A percentile compares a stretch with the other conserved stretches of the same genome.
Evolutionary conservation across 1,284 basidiomycete species (phyloP).

Genomic region (Ganoderma leucocontextum): DNA sequence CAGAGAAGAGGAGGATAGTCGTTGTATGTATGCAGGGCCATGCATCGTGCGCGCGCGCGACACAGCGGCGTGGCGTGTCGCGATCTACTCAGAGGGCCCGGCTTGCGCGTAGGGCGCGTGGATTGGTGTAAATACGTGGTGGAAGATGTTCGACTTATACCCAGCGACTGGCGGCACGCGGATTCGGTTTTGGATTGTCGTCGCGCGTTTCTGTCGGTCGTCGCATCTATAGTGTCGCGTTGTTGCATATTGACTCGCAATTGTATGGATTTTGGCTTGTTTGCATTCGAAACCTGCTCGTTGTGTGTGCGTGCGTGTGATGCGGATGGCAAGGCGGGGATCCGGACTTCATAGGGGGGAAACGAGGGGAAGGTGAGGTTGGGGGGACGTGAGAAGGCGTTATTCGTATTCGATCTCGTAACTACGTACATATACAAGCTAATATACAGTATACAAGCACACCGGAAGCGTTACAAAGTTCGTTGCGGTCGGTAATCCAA

Average conservation of each 20-base stretch:
- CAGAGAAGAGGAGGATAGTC: slow-evolving; percentile 16
- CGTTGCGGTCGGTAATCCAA: slow-evolving; percentile 2
- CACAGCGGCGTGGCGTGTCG: background rate
- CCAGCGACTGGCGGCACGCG: slow-evolving; percentile 8
- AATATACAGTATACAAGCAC: slow-evolving; percentile 1
- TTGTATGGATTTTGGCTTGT: slow-evolving; percentile 18
- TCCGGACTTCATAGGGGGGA: background rate
- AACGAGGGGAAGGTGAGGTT: slow-evolving; percentile 2
- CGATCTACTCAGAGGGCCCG: background rate
- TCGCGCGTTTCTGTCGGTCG: slow-evolving; percentile 5
- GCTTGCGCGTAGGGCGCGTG: background rate
- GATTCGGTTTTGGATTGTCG: slow-evolving; percentile 7
- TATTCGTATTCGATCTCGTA: slow-evolving; percentile 7
- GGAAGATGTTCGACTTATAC: slow-evolving; percentile 7
- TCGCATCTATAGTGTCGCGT: background rate
- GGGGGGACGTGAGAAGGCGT: slow-evolving; percentile 4
- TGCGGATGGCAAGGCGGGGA: background rate
- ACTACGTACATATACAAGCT: slow-evolving; percentile 9
- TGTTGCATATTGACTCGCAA: slow-evolving; percentile 16
- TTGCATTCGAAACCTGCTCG: slow-evolving; percentile 3
- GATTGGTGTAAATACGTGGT: slow-evolving; percentile 1
- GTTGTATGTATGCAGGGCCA: background rate
- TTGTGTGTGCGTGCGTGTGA: background rate
- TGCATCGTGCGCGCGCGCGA: background rate
- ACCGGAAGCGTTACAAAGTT: slow-evolving; percentile 4